Base-by-base conservation (phyloP, 805 yeast genomes). In the Candida methanosorbosa region DNA sequence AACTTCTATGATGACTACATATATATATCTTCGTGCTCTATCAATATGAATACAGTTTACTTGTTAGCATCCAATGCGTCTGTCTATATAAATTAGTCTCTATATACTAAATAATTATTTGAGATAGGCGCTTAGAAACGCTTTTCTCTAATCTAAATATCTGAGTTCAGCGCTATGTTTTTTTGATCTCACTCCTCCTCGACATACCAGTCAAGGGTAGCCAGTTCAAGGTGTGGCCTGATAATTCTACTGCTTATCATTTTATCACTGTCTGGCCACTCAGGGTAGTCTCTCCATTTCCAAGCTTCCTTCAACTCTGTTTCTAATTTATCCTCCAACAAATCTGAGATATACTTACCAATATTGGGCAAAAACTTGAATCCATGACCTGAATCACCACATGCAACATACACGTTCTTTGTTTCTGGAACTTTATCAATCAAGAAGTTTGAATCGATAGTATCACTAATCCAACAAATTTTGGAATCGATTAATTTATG, bases 311-410 rank as follows among this genome's bases (percentile, higher is more conserved):
- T 33, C 36, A 50, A 39, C 5, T 42, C 47, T 5, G 34, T 23
- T 17, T 40, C 41, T 26, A 61, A 38, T 4, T 34, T 34, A 5
- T 48, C 52, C 9, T 55, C 52, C 16, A 61, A 23, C 27, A 45
- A 49, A 20, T 44, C 40, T 9, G 36, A 33, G 9, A 64, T 61
- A 39, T 64, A 64, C 30, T 52, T 52, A 2, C 70, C 69, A 28
- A 64, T 60, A 27, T 56, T 63, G 16, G 70, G 70, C 23, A 64
- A 38, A 33, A 63, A 63, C 42, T 65, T 64, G 47, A 53, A 63
- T 1, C 57, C 66, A 44, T 64, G 69, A 12, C 69, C 66, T 2
- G 67, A 54, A 42, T 64, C 69, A 9, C 70, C 70, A 25, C 58
- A 47, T 0, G 65, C 65, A 9, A 65, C 59, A 31, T 39, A 50